Conservation (phyloP, 140 eudicot genomes). For the Oenanthe javanica region DNA sequence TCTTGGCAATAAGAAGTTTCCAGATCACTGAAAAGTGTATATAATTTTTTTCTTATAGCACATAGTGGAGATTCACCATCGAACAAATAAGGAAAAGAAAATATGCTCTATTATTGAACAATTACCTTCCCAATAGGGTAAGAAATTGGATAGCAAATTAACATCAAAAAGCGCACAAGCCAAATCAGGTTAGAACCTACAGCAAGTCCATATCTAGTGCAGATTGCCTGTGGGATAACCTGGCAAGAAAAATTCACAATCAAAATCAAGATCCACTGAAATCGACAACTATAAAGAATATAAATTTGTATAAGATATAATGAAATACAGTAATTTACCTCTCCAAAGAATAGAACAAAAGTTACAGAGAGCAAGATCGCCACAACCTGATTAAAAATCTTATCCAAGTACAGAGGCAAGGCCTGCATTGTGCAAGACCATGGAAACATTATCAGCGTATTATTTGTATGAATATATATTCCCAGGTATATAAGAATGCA, state of each 20-base stretch:
- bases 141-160: constrained; percentile 77
- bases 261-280: constrained; percentile 6
- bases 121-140: constrained; percentile 88
- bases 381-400: constrained; percentile 76
- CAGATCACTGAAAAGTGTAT: background rate
- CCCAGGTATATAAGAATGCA: background rate
- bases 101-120: background rate
- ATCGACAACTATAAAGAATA: background rate
- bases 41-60: too few species aligned
- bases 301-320: background rate
- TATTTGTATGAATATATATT: background rate
- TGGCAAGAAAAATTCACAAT: constrained; percentile 20
- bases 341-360: constrained; percentile 89
- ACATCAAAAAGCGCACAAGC: constrained; percentile 85
- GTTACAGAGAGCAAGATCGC: constrained; percentile 92
- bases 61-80: background rate
- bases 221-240: constrained; percentile 98
- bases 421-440: constrained; percentile 52
- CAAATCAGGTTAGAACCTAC: constrained; percentile 89
- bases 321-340: constrained; percentile 35
- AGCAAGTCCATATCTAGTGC: constrained; percentile 98
- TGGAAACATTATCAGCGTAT: constrained; percentile 3
- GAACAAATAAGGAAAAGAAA: background rate
- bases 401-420: constrained; percentile 88
- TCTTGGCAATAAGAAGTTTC: background rate